A percentile compares a stretch with the other conserved stretches of the same genome.
Evolutionary conservation across 2,329 filamentous ascomycete species (phyloP).

Genomic region (Fusarium sp.): DNA sequence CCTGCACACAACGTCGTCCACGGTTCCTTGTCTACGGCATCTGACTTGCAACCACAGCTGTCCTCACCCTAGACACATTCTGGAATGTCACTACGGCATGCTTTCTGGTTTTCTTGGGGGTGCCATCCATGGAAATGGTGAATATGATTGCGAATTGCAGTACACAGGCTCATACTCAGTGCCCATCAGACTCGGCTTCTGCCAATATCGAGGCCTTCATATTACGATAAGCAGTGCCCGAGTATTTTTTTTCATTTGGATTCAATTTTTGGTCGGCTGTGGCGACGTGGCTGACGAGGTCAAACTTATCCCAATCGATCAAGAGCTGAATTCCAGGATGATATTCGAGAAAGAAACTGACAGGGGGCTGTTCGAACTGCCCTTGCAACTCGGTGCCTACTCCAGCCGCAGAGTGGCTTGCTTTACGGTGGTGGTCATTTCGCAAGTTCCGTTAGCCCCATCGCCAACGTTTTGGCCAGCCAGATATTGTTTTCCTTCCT

Average conservation of each 20-base stretch:
- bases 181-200: background rate
- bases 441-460: background rate
- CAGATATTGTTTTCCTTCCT: constrained; percentile 14
- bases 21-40: constrained; percentile 32
- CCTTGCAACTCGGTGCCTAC: constrained; percentile 13
- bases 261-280: background rate
- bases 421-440: background rate
- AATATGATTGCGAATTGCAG: background rate
- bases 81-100: constrained; percentile 3
- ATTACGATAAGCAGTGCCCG: background rate
- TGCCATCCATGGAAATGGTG: background rate
- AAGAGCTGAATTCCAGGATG: constrained; percentile 1
- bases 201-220: background rate
- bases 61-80: constrained; percentile 10
- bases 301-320: background rate
- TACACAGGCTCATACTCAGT: background rate
- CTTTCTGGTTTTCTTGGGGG: background rate
- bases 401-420: constrained; percentile 1
- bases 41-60: constrained; percentile 15
- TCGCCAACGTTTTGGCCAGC: background rate
- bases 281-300: background rate
- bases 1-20: constrained; percentile 32
- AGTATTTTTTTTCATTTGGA: no score
- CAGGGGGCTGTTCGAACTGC: background rate
- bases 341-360: background rate